Base-by-base conservation (phyloP, 768 basidiomycete genomes). In the Suillus ampliporus region DNA sequence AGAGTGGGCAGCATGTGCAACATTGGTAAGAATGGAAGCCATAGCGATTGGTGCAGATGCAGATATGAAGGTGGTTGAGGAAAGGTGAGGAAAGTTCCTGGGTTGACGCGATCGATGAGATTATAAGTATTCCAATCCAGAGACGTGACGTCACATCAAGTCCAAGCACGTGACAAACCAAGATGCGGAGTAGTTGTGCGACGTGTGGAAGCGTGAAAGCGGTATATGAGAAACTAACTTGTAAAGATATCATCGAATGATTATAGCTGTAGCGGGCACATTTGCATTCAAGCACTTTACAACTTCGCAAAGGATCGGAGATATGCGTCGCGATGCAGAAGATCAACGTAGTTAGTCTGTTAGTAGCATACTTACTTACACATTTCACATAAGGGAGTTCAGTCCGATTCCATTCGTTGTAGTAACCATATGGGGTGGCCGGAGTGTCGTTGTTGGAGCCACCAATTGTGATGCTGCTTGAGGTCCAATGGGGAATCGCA, bases 1-100 rank as follows among this genome's bases (percentile, higher is more conserved):
- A 38, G 80, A 79, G 68, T 89, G 87, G 0, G 87, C 86, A 37
- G 83, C 78, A 53, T 81, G 76, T 38, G 86, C 83, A 34, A 82
- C 82, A 19, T 75, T 63, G 31, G 79, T 69, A 57, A 87, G 66
- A 44, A 82, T 64, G 51, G 85, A 83, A 17, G 84, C 71, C 84
- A 89, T 86, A 14, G 5, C 14, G 15, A 37, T 37, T 8, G 9
- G 4, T n/a, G 15, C 35, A 54, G 14, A 37, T 21, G 23, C n/a
- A 23, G 14, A 37, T 53, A 37, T n/a, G n/a, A 10, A 21, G 51
- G 28, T 35, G 34, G 21, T 51, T 31, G 14, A 23, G 1, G 9
- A 54, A 54, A 15, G 14, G 7, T 23, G 7, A 23, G 19, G 11
- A 31, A 11, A 50, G 10, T 26, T 50, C 19, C n/a, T n/a, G 28